Percentiles rank a stretch among this genome's conserved stretches.
Evolutionary conservation across 345 rosid species (phyloP).

Genomic region (Cardiospermum halicacabum): DNA sequence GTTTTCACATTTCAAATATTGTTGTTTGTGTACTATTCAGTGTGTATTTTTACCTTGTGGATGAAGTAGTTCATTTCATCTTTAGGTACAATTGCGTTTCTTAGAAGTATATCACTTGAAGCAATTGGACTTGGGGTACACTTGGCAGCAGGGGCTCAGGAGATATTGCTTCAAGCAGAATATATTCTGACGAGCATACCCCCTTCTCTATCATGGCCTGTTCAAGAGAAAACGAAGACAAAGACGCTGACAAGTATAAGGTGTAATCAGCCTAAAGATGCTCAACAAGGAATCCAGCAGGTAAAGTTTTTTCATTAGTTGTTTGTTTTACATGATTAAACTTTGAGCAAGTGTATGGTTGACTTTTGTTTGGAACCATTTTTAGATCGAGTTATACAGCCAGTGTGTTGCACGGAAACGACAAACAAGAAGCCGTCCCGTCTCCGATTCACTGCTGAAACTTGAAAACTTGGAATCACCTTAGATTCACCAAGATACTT

Average conservation of each 20-base stretch:
- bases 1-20: not conserved
- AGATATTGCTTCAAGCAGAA: slow-evolving; percentile 77
- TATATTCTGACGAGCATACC: slow-evolving; percentile 49
- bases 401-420: no score
- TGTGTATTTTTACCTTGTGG: not conserved
- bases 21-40: not conserved
- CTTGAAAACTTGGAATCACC: no score
- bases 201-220: slow-evolving; percentile 45
- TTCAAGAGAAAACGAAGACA: slow-evolving; percentile 35
- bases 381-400: no score
- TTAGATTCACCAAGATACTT: no score
- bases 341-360: not conserved
- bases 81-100: slow-evolving; percentile 88
- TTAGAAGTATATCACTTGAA: slow-evolving; percentile 86
- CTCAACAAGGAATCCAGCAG: slow-evolving; percentile 85
- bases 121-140: slow-evolving; percentile 95
- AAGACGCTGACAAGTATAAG: slow-evolving; percentile 58
- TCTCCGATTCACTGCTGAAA: no score
- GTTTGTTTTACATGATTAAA: not conserved
- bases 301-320: slow-evolving; percentile 32
- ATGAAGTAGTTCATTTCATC: slow-evolving; percentile 8
- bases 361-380: not conserved
- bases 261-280: slow-evolving; percentile 76
- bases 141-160: slow-evolving; percentile 86
- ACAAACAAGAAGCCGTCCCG: no score